Conservation (phyloP, 129 eudicot genomes). For the Glebionis coronaria region DNA sequence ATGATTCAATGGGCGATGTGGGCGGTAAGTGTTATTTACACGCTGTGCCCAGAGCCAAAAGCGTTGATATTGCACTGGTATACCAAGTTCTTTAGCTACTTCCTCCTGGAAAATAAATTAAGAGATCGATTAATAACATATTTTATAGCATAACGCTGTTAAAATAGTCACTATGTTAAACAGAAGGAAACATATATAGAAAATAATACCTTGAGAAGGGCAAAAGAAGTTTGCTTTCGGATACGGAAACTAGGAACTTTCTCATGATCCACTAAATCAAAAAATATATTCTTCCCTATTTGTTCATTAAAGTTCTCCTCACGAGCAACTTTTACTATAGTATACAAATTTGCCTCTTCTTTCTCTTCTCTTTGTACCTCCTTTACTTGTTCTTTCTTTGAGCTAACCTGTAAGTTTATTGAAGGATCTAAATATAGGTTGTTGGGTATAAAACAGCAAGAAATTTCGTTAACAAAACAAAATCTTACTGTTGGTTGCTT, state of each 20-base stretch:
- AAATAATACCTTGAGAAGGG: too few species aligned
- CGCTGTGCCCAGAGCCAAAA: slow-evolving; percentile 92
- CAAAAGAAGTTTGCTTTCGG: too few species aligned
- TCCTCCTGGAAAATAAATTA: slow-evolving; percentile 56
- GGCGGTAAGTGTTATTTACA: slow-evolving; percentile 82
- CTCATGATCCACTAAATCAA: too few species aligned
- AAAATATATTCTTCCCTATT: too few species aligned
- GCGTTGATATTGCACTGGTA: slow-evolving; percentile 84
- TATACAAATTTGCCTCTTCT: not conserved
- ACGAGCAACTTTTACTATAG: not conserved
- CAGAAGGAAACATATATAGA: too few species aligned
- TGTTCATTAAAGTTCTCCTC: not conserved
- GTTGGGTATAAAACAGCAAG: too few species aligned
- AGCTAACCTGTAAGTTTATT: not conserved
- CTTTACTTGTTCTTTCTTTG: not conserved
- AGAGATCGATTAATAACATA: slow-evolving; percentile 11
- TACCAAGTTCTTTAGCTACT: slow-evolving; percentile 81
- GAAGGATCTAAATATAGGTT: not conserved
- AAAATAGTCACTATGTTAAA: too few species aligned
- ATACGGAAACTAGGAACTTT: not conserved
- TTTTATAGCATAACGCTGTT: not conserved
- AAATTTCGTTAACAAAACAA: too few species aligned
- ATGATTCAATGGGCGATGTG: slow-evolving; percentile 76
- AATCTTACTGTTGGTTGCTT: too few species aligned
- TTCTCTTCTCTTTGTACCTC: too few species aligned